These are phyloP conservation scores for Allium cepa DNA, from an alignment of 106 monocot genomes.

Conservation along the genomic window DNA sequence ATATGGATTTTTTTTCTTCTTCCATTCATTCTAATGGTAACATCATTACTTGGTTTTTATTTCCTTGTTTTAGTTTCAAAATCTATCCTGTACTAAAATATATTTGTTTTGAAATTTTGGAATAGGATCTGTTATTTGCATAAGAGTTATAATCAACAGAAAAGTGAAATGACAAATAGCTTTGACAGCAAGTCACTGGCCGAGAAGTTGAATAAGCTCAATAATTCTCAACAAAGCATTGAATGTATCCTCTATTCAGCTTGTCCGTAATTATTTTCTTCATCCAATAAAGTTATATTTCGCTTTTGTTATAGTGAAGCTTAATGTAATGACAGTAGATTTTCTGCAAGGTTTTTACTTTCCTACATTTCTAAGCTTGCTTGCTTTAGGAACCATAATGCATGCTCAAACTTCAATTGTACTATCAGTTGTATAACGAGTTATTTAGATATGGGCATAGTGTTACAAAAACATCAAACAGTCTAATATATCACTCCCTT, in stretches of 20 bases:
- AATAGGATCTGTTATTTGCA: conserved; percentile 1
- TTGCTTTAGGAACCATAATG: no score
- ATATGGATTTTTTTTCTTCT: neutral
- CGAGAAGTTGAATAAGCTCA: conserved; percentile 53
- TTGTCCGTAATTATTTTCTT: neutral
- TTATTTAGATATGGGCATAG: no score
- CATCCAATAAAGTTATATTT: no score
- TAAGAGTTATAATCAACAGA: neutral
- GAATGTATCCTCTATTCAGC: conserved; percentile 45
- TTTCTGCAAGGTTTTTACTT: no score
- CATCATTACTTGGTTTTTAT: neutral
- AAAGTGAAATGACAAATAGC: conserved; percentile 18
- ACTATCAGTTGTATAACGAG: no score
- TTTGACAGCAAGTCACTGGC: conserved; percentile 34
- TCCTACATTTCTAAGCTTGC: no score
- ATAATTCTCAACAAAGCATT: conserved; percentile 56
- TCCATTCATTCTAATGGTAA: neutral
- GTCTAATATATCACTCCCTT: no score
- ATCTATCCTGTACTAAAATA: neutral
- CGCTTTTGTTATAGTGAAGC: no score
- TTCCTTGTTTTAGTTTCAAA: neutral
- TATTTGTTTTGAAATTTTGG: neutral
- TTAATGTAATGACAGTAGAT: no score
- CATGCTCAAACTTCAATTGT: no score
- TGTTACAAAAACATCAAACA: no score